A percentile compares a stretch with the other conserved stretches of the same genome.
These are phyloP conservation scores for Cladophialophora psammophila DNA, from an alignment of 2,329 filamentous ascomycete species.

Conservation along the genomic window DNA sequence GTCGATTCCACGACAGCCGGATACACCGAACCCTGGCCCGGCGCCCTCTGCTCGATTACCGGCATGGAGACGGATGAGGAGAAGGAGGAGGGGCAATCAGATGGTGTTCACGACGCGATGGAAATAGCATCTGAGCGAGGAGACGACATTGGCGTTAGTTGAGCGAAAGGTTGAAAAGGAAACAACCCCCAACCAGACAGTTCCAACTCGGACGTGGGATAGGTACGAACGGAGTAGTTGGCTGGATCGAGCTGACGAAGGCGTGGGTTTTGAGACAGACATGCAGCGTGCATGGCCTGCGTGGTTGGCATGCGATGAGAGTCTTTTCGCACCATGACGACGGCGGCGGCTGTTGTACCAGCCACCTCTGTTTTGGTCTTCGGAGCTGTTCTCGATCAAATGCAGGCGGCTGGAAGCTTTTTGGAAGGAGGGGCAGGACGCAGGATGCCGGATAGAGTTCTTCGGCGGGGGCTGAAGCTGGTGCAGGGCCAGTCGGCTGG, in stretches of 20 bases:
- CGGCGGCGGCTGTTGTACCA: constrained; percentile 3
- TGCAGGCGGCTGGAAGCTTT: constrained; percentile 21
- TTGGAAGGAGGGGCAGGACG: constrained; percentile 2
- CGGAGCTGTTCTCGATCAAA: constrained; percentile 6
- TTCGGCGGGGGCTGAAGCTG: not conserved
- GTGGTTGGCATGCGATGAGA: not conserved
- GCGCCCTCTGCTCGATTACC: constrained; percentile 9
- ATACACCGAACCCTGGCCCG: not conserved
- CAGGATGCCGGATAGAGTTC: not conserved
- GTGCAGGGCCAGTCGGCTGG: not conserved
- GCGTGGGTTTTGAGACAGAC: constrained; percentile 13
- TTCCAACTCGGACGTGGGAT: not conserved
- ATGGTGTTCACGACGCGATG: not conserved
- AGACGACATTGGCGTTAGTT: not conserved
- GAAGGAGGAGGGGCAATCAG: not conserved
- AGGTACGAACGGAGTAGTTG: not conserved
- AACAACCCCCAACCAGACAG: not conserved
- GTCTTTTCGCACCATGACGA: constrained; percentile 11
- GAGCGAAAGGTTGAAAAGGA: not conserved
- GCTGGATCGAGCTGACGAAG: constrained; percentile 14
- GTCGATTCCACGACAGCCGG: not conserved
- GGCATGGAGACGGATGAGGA: constrained; percentile 4
- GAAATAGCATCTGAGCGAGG: not conserved
- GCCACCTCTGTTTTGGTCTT: constrained; percentile 11
- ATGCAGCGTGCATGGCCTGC: constrained; percentile 21